A percentile compares a stretch with the other conserved stretches of the same genome.
Evolutionary conservation across 2,329 filamentous ascomycete genomes (phyloP).

Genomic region (Cercospora canescens): DNA sequence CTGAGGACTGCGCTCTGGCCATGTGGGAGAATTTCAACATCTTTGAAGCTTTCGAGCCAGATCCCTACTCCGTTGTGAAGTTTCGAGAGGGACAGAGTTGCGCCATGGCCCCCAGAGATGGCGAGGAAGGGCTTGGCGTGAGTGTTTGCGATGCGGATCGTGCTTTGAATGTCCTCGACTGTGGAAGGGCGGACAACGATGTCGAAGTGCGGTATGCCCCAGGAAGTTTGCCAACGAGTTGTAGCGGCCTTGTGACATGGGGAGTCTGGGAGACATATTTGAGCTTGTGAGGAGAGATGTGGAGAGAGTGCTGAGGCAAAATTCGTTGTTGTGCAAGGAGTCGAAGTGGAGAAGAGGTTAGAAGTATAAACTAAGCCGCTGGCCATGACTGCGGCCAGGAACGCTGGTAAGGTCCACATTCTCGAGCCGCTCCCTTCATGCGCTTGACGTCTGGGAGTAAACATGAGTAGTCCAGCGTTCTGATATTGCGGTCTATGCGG

Average conservation of each 20-base stretch:
- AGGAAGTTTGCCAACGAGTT: neutral
- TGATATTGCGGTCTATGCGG: neutral
- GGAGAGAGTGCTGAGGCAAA: neutral
- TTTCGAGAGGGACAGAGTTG: constrained; percentile 2
- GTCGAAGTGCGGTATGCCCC: neutral
- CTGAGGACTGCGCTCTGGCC: constrained; percentile 14
- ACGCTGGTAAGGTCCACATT: neutral
- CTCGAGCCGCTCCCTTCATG: neutral
- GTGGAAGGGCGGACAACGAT: neutral
- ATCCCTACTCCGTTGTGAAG: constrained; percentile 18
- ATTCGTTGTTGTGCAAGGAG: neutral
- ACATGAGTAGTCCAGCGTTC: neutral
- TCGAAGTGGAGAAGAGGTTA: neutral
- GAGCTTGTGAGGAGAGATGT: neutral
- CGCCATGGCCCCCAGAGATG: constrained; percentile 17
- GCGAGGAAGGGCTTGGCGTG: constrained; percentile 17
- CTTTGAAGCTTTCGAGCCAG: constrained; percentile 11
- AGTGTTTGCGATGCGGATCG: constrained; percentile 2
- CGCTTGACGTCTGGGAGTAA: neutral
- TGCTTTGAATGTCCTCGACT: neutral
- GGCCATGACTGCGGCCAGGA: neutral
- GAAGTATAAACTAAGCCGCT: neutral
- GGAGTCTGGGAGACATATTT: neutral
- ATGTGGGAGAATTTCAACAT: constrained; percentile 8
- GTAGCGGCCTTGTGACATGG: neutral